phyloP scores from a whole-genome alignment of 306 rosid genomes.

The Citrullus colocynthis region DNA sequence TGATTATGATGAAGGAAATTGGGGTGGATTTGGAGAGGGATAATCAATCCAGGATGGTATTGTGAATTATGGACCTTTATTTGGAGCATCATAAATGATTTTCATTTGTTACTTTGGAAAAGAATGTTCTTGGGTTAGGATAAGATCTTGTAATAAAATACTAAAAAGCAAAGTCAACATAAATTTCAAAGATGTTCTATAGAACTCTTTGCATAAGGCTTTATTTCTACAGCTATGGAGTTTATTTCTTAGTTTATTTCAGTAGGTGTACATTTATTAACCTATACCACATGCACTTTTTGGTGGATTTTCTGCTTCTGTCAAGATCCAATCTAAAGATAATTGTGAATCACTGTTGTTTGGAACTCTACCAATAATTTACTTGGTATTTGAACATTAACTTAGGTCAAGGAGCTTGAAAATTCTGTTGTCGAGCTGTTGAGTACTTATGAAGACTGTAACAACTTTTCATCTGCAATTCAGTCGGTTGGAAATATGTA shows the following conservation, averaged over 20 bases:
- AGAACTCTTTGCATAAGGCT: not conserved
- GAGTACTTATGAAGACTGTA: constrained; percentile 30
- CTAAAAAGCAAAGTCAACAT: not conserved
- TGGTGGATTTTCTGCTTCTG: not conserved
- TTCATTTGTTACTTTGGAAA: not conserved
- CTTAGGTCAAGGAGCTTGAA: constrained; percentile 70
- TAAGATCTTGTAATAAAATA: not conserved
- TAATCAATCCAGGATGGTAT: constrained; percentile 41
- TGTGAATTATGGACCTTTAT: not conserved
- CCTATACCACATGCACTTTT: not conserved
- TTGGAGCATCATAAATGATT: not conserved
- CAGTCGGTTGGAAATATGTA: constrained; percentile 43
- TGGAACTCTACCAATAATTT: not conserved
- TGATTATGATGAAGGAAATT: constrained; percentile 48
- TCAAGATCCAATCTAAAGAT: not conserved
- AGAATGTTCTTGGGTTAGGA: not conserved
- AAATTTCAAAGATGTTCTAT: not conserved
- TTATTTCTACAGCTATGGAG: not conserved
- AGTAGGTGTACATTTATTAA: not conserved
- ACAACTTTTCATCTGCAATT: constrained; percentile 43
- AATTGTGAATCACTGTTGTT: not conserved
- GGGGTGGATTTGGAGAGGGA: constrained; percentile 72
- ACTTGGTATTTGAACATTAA: constrained; percentile 8
- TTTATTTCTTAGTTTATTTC: not conserved
- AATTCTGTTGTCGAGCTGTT: constrained; percentile 47